Percentiles rank a stretch among this genome's conserved stretches.
Evolutionary conservation across 2,329 filamentous ascomycete species (phyloP).

Genomic region (Nothomitra cinnamomea): DNA sequence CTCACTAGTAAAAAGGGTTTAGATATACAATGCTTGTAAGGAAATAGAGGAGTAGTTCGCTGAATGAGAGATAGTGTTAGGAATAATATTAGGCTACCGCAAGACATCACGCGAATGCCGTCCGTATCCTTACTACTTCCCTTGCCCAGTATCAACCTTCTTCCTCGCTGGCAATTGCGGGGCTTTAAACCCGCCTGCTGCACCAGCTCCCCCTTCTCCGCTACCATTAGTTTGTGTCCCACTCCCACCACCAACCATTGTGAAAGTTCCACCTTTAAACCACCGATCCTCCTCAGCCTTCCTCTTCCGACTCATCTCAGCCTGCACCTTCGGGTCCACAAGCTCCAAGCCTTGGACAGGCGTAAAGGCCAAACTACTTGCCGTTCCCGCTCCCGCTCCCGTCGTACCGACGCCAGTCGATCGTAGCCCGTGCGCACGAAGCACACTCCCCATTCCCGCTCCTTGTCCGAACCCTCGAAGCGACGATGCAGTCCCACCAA

Average conservation of each 20-base stretch:
- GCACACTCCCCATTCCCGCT: conserved; percentile 44
- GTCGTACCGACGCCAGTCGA: conserved; percentile 67
- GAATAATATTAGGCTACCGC: too few relatives aligned
- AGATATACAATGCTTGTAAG: too few relatives aligned
- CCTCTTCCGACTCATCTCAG: conserved; percentile 74
- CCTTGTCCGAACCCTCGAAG: conserved; percentile 60
- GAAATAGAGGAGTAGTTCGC: too few relatives aligned
- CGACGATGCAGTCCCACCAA: conserved; percentile 57
- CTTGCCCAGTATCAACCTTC: conserved; percentile 46
- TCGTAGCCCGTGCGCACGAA: conserved; percentile 64
- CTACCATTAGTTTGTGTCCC: conserved; percentile 13
- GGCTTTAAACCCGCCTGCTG: conserved; percentile 65
- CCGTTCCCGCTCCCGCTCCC: conserved; percentile 49
- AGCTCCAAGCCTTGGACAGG: conserved; percentile 89
- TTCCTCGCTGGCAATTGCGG: conserved; percentile 59
- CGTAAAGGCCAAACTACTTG: conserved; percentile 80
- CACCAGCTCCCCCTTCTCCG: conserved; percentile 17
- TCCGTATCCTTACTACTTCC: background rate
- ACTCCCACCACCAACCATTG: conserved; percentile 45
- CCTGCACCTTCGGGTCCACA: conserved; percentile 80
- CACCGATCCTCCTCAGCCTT: conserved; percentile 90
- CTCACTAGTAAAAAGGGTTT: too few relatives aligned
- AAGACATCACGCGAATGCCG: too few relatives aligned
- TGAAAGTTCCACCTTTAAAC: conserved; percentile 97
- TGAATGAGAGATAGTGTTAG: too few relatives aligned